phyloP scores from a whole-genome alignment of 2,329 filamentous ascomycete species.

The Ciborinia camelliae region DNA sequence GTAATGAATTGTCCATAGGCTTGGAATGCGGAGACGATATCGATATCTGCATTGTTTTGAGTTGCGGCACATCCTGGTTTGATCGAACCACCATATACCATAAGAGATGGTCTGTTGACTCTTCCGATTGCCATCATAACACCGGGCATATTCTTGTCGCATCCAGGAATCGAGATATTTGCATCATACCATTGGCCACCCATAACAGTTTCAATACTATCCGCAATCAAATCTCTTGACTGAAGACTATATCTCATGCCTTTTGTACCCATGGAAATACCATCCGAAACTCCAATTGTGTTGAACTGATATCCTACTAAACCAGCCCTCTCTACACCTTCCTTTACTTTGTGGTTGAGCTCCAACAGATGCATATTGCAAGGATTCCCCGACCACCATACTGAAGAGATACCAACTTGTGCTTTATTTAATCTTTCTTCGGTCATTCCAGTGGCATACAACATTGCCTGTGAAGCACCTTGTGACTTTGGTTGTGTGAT shows the following conservation, averaged over 20 bases:
- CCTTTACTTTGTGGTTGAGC: constrained; percentile 53
- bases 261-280: constrained; percentile 95
- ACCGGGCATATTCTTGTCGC: constrained; percentile 99
- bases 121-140: constrained; percentile 91
- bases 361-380: constrained; percentile 99
- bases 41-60: constrained; percentile 72
- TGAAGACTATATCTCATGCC: constrained; percentile 96
- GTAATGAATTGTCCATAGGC: constrained; percentile 93
- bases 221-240: constrained; percentile 93
- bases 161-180: constrained; percentile 94
- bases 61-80: constrained; percentile 79
- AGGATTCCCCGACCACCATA: constrained; percentile 97
- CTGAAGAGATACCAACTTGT: constrained; percentile 95
- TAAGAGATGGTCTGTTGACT: constrained; percentile 88
- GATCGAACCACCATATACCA: constrained; percentile 97
- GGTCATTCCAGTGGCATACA: constrained; percentile 87
- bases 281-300: constrained; percentile 96
- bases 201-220: constrained; percentile 99
- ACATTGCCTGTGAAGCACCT: constrained; percentile 97
- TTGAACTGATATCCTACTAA: constrained; percentile 97
- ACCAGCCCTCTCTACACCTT: constrained; percentile 70
- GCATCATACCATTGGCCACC: constrained; percentile 98
- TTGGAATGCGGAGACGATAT: constrained; percentile 97
- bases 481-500: constrained; percentile 98
- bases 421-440: constrained; percentile 92